Evolutionary conservation across 2,329 filamentous ascomycete genomes (phyloP), one percentile per base, ranked within the genome.

Genomic region (Neofusicoccum cordaticola): DNA sequence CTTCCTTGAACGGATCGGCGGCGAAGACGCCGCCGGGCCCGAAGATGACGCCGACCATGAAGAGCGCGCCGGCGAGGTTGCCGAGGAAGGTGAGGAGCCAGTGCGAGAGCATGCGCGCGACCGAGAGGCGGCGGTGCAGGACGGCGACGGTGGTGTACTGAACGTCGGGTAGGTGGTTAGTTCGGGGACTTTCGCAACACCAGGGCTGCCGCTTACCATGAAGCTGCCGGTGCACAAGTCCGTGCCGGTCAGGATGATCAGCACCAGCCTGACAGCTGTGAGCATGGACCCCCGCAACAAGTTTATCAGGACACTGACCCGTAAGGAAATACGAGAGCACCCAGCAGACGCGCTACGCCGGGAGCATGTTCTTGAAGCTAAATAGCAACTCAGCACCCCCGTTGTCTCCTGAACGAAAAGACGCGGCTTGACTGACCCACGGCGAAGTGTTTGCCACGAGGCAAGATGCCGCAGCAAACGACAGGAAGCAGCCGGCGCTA

Each of bases 401-500:
- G 3, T 12, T 19, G 17, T 5, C 2, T 31, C 19, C 12, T 1
- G 22, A 31, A 3, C 6, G 2, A 44, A 35, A 35, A n/a, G 27
- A 3, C 6, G 8, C 4, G 19, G n/a, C 13, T 13, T 15, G 11
- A 39, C 72, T 47, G 19, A 58, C 63, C 63, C 63, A 65, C 2
- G 63, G 52, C 2, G 63, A 65, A 52, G 63, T 65, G 22, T 65
- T 65, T 12, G 63, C 63, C 41, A 53, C 45, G 13, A 65, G 41
- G 45, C 52, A 65, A 27, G 63, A 65, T 1, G 63, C 63, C 2
- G 52, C 53, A 9, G 63, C 83, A 67, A 86, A 85, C 2, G 81
- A 77, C 1, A 86, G 73, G 5, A 86, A 71, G 64, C 79, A 80
- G 0, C 84, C 84, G 2, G 83, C 83, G 50, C 83, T 81, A 42